Evolutionary conservation across 2,329 filamentous ascomycete species (phyloP).

Genomic region (Dactylellina drechsleri): DNA sequence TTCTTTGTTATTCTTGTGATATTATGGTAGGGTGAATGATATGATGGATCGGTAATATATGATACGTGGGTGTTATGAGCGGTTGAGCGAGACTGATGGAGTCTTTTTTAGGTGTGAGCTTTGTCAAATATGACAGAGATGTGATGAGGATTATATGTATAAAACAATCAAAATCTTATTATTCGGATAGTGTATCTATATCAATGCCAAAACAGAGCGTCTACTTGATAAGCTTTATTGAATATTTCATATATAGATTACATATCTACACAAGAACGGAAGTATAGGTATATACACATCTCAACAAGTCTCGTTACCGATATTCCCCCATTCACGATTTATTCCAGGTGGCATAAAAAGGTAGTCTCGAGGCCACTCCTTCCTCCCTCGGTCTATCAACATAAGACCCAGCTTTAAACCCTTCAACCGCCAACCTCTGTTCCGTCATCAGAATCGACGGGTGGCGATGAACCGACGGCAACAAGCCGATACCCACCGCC

Average conservation of each 20-base stretch:
- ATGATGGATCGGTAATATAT: too few relatives aligned
- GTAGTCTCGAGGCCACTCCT: too few relatives aligned
- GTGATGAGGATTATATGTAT: too few relatives aligned
- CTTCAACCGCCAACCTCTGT: conserved; percentile 26
- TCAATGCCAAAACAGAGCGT: not conserved
- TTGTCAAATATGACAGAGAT: too few relatives aligned
- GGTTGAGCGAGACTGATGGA: not conserved
- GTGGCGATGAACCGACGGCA: conserved; percentile 90
- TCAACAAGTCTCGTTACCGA: not conserved
- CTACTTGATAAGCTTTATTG: not conserved
- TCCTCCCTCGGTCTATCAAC: conserved; percentile 11
- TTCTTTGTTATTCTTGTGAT: not conserved
- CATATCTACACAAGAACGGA: too few relatives aligned
- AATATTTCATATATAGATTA: not conserved
- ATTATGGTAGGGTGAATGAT: too few relatives aligned
- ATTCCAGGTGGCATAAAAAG: too few relatives aligned
- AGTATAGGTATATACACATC: not conserved
- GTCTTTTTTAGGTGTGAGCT: too few relatives aligned
- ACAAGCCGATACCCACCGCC: conserved; percentile 86
- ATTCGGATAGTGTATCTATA: not conserved
- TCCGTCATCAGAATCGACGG: conserved; percentile 74
- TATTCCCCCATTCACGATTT: too few relatives aligned
- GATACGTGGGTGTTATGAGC: not conserved
- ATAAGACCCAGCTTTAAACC: conserved; percentile 10
- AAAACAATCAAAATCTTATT: not conserved